Evolutionary conservation across 352 stramenopile species (phyloP), one percentile per base, ranked within the genome.

Genomic region (Phytopythium ostracodes): DNA sequence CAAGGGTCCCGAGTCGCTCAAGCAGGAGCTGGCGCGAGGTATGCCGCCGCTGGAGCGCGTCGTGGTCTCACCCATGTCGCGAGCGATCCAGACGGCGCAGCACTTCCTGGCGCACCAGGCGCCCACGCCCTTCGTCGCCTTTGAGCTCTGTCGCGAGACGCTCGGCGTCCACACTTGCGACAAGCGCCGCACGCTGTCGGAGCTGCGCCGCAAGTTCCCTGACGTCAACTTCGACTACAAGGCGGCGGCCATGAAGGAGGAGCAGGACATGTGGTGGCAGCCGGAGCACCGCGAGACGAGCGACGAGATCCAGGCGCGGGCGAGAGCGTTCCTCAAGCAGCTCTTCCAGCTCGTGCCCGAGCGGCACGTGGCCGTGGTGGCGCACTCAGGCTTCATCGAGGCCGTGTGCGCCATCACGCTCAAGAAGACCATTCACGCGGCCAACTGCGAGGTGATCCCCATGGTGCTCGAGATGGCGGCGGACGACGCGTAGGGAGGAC

Each of bases 361-460:
- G 65, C 67, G 58, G 15, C 71, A 84, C 47, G 78, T 90, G 18
- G 76, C 71, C 0, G 73, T 92, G 2, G 77, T 87, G 54, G 76
- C 76, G 6, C 84, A 92, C 65, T 87, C 79, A 12, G 81, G 74
- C n/a, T 92, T 91, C 62, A 90, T 92, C 59, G 70, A 75, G 35
- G 69, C 74, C 15, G 62, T 84, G 12, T 82, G 75, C 63, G 73
- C 77, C 31, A 67, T 87, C 14, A 71, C 87, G 22, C 49, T 79
- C 40, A 40, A 68, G 9, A 55, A 79, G 29, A 63, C 56, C 14
- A 77, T 84, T 43, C 62, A 73, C 52, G 64, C 70, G 7, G 62
- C 59, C 3, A 84, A 85, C 65, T 87, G 77, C 56, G 77, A 87
- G 33, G 64, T 76, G 56, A 67, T 85, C 18, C 73, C 77, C 22